A percentile compares a stretch with the other conserved stretches of the same genome.
Evolutionary conservation across 257 asterid species (phyloP).

Genomic region (Galeopsis tetrahit): DNA sequence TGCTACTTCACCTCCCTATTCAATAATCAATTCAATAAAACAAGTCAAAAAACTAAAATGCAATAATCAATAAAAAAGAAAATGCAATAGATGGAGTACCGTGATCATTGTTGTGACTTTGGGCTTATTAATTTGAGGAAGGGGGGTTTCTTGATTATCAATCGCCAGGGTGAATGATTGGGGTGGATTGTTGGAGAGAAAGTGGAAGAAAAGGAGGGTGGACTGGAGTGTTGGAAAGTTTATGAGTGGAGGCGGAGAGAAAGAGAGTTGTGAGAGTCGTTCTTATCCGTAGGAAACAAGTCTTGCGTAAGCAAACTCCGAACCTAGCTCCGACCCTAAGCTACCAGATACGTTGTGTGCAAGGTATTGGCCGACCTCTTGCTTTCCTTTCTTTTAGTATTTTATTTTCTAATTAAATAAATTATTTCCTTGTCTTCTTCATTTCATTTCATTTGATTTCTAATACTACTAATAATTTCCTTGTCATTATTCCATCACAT

Average conservation of each 20-base stretch:
- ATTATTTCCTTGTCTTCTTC: no score
- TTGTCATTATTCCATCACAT: no score
- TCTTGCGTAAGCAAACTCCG: slow-evolving; percentile 47
- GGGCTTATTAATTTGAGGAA: slow-evolving; percentile 36
- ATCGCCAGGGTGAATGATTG: slow-evolving; percentile 67
- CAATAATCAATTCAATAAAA: background rate
- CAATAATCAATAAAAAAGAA: background rate
- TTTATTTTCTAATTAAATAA: no score
- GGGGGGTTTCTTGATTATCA: slow-evolving; percentile 56
- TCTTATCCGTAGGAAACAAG: slow-evolving; percentile 60
- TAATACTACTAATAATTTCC: no score
- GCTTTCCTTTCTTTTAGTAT: no score
- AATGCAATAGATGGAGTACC: no score
- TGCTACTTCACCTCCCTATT: slow-evolving; percentile 62
- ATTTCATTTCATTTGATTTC: no score
- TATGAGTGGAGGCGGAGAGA: slow-evolving; percentile 51
- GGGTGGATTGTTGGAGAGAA: slow-evolving; percentile 26
- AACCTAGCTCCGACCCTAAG: slow-evolving; percentile 59
- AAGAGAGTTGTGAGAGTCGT: slow-evolving; percentile 28
- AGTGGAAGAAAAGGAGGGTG: slow-evolving; percentile 22
- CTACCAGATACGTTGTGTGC: background rate
- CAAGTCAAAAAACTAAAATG: background rate
- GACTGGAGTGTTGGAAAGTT: slow-evolving; percentile 30
- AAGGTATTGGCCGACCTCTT: no score
- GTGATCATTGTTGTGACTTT: slow-evolving; percentile 60